Conservation (phyloP, 169 alveolate genomes). For the Eimeria necatrix region DNA sequence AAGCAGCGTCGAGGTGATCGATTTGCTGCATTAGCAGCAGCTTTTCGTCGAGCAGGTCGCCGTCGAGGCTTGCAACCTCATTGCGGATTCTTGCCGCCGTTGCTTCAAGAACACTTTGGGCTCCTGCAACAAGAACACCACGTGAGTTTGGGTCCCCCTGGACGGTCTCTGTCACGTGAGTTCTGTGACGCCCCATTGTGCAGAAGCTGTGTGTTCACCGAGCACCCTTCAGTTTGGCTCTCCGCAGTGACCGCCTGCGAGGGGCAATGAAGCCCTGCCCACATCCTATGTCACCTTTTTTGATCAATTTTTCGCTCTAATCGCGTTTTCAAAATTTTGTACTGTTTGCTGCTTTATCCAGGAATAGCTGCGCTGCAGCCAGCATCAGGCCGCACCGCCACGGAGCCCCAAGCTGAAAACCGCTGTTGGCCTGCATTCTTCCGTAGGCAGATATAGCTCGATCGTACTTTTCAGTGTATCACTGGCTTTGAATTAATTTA, state of each 20-base stretch:
- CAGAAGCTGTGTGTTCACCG: constrained; percentile 30
- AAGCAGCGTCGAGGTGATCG: constrained; percentile 64
- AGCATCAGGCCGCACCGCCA: constrained; percentile 58
- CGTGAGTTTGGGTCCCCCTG: constrained; percentile 75
- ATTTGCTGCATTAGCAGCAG: constrained; percentile 58
- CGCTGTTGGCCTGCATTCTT: not conserved
- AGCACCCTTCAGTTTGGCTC: constrained; percentile 17
- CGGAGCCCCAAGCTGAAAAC: constrained; percentile 31
- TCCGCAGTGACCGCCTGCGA: constrained; percentile 51
- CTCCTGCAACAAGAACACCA: constrained; percentile 36
- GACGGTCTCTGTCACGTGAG: constrained; percentile 63
- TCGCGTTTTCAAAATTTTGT: not conserved
- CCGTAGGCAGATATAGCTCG: no score
- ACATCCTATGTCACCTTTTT: constrained; percentile 7
- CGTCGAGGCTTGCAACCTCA: constrained; percentile 53
- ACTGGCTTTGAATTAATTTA: no score
- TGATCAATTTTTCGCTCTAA: not conserved
- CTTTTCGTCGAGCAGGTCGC: constrained; percentile 73
- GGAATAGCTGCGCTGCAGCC: constrained; percentile 32
- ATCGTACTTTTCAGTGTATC: no score
- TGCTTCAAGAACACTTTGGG: constrained; percentile 72
- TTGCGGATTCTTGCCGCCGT: constrained; percentile 70
- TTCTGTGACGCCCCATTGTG: constrained; percentile 58
- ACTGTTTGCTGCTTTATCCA: not conserved
- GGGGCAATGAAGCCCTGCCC: constrained; percentile 51